These are phyloP conservation scores for Pinus taeda DNA, from an alignment of 75 land plant species.

Conservation along the genomic window DNA sequence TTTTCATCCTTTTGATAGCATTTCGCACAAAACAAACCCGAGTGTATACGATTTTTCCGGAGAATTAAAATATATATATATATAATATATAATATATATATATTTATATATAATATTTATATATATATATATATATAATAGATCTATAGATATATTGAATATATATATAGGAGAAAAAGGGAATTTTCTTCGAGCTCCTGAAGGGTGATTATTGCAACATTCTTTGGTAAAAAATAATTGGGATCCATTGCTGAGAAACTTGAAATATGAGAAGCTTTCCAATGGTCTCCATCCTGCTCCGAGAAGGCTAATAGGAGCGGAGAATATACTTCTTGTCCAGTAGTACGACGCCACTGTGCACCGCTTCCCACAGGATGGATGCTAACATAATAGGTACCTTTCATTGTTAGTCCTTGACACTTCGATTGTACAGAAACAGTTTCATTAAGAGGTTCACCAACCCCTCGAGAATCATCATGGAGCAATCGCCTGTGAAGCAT, in stretches of 20 bases:
- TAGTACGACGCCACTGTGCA: conserved; percentile 59
- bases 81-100: too few species aligned
- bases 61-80: too few species aligned
- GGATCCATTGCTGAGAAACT: conserved; percentile 35
- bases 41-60: too few species aligned
- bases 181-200: too few species aligned
- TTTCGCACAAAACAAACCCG: too few species aligned
- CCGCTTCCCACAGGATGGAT: conserved; percentile 44
- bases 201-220: conserved; percentile 76
- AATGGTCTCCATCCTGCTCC: conserved; percentile 34
- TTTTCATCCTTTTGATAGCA: too few species aligned
- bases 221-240: conserved; percentile 55
- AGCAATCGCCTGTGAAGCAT: conserved; percentile 77
- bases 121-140: too few species aligned
- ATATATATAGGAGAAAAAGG: too few species aligned
- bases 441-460: conserved; percentile 75
- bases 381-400: conserved; percentile 60
- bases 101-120: too few species aligned
- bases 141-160: too few species aligned
- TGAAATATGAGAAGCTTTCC: conserved; percentile 36
- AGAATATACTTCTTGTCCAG: conserved; percentile 71
- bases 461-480: conserved; percentile 67
- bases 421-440: conserved; percentile 31
- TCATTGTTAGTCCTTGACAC: conserved; percentile 69
- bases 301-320: conserved; percentile 69